Conservation (phyloP, 148 eudicot genomes). For the Nepenthes mirabilis region DNA sequence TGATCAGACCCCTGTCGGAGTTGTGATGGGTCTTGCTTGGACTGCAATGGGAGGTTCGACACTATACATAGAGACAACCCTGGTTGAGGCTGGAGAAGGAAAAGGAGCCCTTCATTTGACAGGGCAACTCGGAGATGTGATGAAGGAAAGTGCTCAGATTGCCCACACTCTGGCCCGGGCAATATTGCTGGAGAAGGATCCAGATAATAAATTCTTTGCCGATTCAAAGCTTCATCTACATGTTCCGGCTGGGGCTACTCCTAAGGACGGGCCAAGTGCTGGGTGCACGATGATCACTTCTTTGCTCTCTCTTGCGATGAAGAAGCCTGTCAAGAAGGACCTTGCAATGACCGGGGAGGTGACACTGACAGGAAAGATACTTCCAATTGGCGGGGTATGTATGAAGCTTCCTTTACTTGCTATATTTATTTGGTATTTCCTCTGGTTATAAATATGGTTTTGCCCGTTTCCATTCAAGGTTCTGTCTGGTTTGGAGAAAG, state of each 20-base stretch:
- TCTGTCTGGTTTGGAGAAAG: too few relatives aligned
- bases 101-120: slow-evolving; percentile 80
- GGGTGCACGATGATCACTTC: slow-evolving; percentile 99
- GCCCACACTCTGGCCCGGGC: slow-evolving; percentile 84
- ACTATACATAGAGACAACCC: slow-evolving; percentile 78
- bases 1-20: slow-evolving; percentile 79
- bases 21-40: slow-evolving; percentile 99
- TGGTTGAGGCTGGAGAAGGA: slow-evolving; percentile 74
- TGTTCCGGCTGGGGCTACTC: slow-evolving; percentile 98
- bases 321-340: slow-evolving; percentile 73
- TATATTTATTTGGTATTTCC: too few relatives aligned
- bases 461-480: too few relatives aligned
- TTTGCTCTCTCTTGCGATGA: slow-evolving; percentile 75
- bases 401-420: neutral
- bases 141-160: slow-evolving; percentile 99
- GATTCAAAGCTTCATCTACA: slow-evolving; percentile 86
- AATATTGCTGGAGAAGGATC: slow-evolving; percentile 50
- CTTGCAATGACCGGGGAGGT: slow-evolving; percentile 99
- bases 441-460: too few relatives aligned
- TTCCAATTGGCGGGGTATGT: slow-evolving; percentile 99
- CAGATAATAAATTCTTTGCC: slow-evolving; percentile 50
- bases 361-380: slow-evolving; percentile 85
- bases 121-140: slow-evolving; percentile 97
- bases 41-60: slow-evolving; percentile 99
- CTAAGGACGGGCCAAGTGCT: slow-evolving; percentile 99